Base-by-base conservation (phyloP, 257 asterid species). In the Mentha longifolia region DNA sequence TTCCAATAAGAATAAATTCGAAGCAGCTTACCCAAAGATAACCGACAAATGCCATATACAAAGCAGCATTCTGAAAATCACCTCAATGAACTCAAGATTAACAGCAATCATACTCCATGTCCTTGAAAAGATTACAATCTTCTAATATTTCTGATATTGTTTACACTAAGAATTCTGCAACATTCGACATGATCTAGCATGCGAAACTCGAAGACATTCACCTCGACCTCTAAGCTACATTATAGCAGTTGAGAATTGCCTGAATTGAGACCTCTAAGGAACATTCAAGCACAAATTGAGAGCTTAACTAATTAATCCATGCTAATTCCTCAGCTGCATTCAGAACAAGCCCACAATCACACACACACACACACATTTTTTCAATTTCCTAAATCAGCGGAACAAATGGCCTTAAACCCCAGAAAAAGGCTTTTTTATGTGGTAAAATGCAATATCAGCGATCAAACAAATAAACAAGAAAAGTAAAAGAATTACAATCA, bases 281-380 rank as follows among this genome's bases (percentile, higher is more conserved):
- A 42, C 14, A 42, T 42, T 35, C 8, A 5, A 35, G 52, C 67
- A 42, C 37, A 41, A 28, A 63, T 59, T 43, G 22, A 69, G 61
- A 52, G 2, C 54, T 64, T 6, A 43, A 11, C 68, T 20, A 47
- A 37, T 70, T 37, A 49, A 50, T 59, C 42, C 73, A 31, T 14
- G 39, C 16, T 25, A 22, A 68, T 15, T 31, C 61, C 45, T 41
- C 20, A 57, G 70, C 61, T 43, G 45, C 55, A 72, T 43, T 43
- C 63, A 52, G 59, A 65, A 39, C 22, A 71, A 54, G 51, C 49
- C 50, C 60, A 72, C n/a, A 42, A 25, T 37, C 42, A 41, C 55
- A 50, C 28, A 49, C 22, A 41, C 56, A 64, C 33, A 35, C 33
- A 37, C n/a, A n/a, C n/a, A 8, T 42, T 6, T 67, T 43, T 37